These are phyloP conservation scores for Arthroderma sp. DNA, from an alignment of 2,329 filamentous ascomycete species.

Conservation along the genomic window DNA sequence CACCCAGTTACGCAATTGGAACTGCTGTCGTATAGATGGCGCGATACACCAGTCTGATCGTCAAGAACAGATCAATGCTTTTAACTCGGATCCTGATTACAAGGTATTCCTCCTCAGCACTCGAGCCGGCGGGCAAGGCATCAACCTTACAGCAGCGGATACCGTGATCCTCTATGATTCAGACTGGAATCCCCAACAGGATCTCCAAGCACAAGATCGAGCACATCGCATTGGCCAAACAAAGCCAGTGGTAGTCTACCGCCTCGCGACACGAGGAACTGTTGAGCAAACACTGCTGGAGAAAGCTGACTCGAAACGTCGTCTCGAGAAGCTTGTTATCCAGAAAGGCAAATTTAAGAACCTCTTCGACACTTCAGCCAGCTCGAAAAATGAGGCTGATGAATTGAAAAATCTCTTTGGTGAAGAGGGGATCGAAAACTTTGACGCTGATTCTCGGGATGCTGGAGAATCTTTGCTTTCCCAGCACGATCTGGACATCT, in stretches of 20 bases:
- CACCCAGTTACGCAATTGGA: constrained; percentile 60
- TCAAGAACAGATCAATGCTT: constrained; percentile 56
- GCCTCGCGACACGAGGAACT: constrained; percentile 82
- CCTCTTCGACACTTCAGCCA: constrained; percentile 46
- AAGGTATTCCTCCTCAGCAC: constrained; percentile 82
- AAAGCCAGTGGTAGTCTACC: constrained; percentile 80
- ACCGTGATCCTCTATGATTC: constrained; percentile 97
- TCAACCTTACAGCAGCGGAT: constrained; percentile 97
- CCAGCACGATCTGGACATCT: constrained; percentile 59
- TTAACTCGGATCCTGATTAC: constrained; percentile 52
- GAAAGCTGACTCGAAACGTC: constrained; percentile 79
- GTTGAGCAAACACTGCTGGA: constrained; percentile 80
- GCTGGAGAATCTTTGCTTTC: constrained; percentile 56
- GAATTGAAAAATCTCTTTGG: constrained; percentile 52
- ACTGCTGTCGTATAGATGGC: constrained; percentile 81
- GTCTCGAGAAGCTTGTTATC: constrained; percentile 88
- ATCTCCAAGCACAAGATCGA: constrained; percentile 90
- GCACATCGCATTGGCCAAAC: constrained; percentile 92
- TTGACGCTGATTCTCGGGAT: constrained; percentile 39
- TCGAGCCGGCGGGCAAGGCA: constrained; percentile 88
- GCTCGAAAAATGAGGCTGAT: constrained; percentile 38
- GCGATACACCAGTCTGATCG: constrained; percentile 63
- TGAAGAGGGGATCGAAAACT: constrained; percentile 59
- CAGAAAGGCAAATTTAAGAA: constrained; percentile 76
- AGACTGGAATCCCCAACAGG: constrained; percentile 88